Evolutionary conservation across 352 stramenopile species (phyloP).

Genomic region (Albugo candida): DNA sequence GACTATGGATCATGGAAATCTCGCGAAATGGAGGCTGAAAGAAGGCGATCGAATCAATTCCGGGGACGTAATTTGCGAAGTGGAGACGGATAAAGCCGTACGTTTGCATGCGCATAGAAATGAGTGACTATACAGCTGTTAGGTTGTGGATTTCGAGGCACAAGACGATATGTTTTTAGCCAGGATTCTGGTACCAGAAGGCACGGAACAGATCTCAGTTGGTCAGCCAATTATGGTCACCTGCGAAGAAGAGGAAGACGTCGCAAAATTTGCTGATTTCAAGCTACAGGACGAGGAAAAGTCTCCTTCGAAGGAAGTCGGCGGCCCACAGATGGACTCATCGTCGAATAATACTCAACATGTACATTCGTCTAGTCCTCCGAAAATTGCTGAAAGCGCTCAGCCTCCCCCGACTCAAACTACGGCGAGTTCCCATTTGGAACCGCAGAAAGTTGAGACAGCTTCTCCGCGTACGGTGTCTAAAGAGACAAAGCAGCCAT

Average conservation of each 20-base stretch:
- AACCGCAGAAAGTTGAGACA: no score
- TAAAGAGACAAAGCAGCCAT: no score
- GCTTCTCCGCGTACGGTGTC: no score
- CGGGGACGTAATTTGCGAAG: slow-evolving; percentile 90
- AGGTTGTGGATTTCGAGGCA: slow-evolving; percentile 94
- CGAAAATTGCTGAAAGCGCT: no score
- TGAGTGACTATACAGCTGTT: neutral
- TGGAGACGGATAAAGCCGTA: slow-evolving; percentile 98
- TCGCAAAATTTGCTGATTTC: slow-evolving; percentile 56
- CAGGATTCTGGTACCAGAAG: slow-evolving; percentile 89
- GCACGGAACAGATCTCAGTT: slow-evolving; percentile 77
- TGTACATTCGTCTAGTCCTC: no score
- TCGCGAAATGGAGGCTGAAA: slow-evolving; percentile 89
- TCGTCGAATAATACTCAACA: no score
- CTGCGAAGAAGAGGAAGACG: slow-evolving; percentile 75
- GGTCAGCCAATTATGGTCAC: slow-evolving; percentile 92
- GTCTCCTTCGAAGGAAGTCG: slow-evolving; percentile 47
- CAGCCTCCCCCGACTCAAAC: no score
- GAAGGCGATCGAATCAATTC: slow-evolving; percentile 85
- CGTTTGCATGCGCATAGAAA: neutral
- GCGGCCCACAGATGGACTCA: neutral
- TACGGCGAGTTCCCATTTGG: no score
- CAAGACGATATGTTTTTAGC: slow-evolving; percentile 93
- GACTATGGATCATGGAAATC: slow-evolving; percentile 94
- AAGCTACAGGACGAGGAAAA: slow-evolving; percentile 53